These are phyloP conservation scores for Hypoxylon sp. DNA, from an alignment of 2,329 filamentous ascomycete species.

Conservation along the genomic window DNA sequence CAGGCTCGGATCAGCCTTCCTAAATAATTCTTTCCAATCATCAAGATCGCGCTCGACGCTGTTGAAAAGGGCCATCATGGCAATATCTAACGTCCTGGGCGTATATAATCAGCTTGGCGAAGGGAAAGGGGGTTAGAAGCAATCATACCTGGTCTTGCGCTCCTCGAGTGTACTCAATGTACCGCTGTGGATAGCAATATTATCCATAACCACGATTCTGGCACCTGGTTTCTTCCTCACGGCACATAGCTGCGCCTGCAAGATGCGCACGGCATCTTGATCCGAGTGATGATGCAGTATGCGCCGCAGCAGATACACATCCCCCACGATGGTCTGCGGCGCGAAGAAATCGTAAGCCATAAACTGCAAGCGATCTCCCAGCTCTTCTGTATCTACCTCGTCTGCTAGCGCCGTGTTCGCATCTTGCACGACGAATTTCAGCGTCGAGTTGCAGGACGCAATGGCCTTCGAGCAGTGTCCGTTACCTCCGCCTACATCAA, in stretches of 20 bases:
- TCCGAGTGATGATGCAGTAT: constrained; percentile 64
- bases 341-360: constrained; percentile 51
- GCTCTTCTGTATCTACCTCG: constrained; percentile 12
- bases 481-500: constrained; percentile 52
- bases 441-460: constrained; percentile 45
- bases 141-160: constrained; percentile 41
- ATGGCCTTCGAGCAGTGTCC: constrained; percentile 52
- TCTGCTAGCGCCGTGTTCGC: constrained; percentile 23
- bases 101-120: constrained; percentile 5
- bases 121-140: not conserved
- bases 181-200: constrained; percentile 42
- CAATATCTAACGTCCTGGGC: constrained; percentile 56
- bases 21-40: constrained; percentile 58
- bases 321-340: constrained; percentile 49
- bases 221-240: constrained; percentile 58
- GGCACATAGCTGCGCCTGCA: constrained; percentile 51
- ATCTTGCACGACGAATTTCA: constrained; percentile 56
- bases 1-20: constrained; percentile 56
- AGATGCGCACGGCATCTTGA: constrained; percentile 52
- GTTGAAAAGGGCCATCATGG: constrained; percentile 61
- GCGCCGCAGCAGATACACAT: constrained; percentile 60
- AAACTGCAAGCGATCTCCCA: constrained; percentile 29
- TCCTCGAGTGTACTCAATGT: constrained; percentile 43
- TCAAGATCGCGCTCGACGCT: constrained; percentile 57
- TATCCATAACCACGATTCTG: constrained; percentile 44